A percentile compares a stretch with the other conserved stretches of the same genome.
These are phyloP conservation scores for Dunaliella primolecta DNA, from an alignment of 139 green algal species.

Conservation along the genomic window DNA sequence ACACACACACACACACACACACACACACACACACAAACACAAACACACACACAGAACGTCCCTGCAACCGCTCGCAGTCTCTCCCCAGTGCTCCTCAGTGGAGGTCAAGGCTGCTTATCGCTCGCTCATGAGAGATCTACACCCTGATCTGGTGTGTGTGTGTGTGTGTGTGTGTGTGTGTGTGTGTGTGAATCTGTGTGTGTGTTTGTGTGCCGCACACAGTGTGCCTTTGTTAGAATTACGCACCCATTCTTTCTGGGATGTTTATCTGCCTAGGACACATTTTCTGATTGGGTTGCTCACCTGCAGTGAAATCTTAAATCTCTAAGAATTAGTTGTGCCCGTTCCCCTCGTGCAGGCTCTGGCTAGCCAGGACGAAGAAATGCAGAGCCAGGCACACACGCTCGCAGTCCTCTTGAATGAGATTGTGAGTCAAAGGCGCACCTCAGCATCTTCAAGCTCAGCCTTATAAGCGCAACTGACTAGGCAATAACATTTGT, in stretches of 20 bases:
- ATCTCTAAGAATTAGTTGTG: too few relatives aligned
- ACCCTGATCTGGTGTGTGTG: slow-evolving; percentile 43
- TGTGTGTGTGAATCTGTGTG: too few relatives aligned
- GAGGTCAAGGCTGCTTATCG: slow-evolving; percentile 49
- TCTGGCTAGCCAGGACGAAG: neutral
- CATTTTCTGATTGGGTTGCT: too few relatives aligned
- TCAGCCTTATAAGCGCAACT: slow-evolving; percentile 4
- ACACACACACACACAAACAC: neutral
- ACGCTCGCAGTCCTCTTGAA: slow-evolving; percentile 39
- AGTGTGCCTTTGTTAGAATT: too few relatives aligned
- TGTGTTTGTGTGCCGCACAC: too few relatives aligned
- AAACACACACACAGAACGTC: neutral
- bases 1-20: neutral
- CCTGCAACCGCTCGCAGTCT: neutral
- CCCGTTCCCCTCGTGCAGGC: too few relatives aligned
- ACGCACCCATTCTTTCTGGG: too few relatives aligned
- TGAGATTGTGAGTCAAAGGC: slow-evolving; percentile 25
- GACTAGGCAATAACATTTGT: neutral
- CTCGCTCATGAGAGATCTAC: slow-evolving; percentile 40
- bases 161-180: too few relatives aligned
- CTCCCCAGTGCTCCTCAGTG: neutral
- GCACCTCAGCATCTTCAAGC: slow-evolving; percentile 22
- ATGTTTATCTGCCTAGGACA: too few relatives aligned
- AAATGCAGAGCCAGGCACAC: neutral
- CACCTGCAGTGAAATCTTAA: too few relatives aligned